Evolutionary conservation across 2,329 filamentous ascomycete species (phyloP).

Genomic region (Sporothrix humicola): DNA sequence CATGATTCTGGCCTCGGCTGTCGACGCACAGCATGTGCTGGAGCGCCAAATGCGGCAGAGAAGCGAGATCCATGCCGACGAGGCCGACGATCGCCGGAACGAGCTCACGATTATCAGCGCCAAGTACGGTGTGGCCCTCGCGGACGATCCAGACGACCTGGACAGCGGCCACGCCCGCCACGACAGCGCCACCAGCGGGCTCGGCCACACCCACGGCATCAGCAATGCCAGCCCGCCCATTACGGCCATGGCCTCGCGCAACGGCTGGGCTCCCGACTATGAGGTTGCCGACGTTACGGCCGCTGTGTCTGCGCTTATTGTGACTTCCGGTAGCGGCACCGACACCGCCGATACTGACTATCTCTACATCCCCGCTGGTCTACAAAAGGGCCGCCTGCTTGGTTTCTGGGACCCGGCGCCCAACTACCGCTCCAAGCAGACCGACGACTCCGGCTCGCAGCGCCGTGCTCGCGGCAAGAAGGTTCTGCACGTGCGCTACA

Average conservation of each 20-base stretch:
- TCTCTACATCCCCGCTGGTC: constrained; percentile 49
- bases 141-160: constrained; percentile 32
- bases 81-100: constrained; percentile 33
- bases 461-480: constrained; percentile 45
- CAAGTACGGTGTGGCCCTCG: constrained; percentile 51
- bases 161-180: constrained; percentile 39
- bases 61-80: neutral
- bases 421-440: constrained; percentile 32
- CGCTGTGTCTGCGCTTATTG: constrained; percentile 53
- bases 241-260: constrained; percentile 42
- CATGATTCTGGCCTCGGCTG: constrained; percentile 50
- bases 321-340: constrained; percentile 40
- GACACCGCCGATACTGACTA: constrained; percentile 30
- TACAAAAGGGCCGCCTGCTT: constrained; percentile 53
- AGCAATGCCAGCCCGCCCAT: constrained; percentile 33
- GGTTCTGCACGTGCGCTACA: constrained; percentile 54
- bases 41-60: constrained; percentile 42
- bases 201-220: neutral
- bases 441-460: neutral
- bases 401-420: constrained; percentile 61
- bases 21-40: constrained; percentile 48
- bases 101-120: constrained; percentile 57
- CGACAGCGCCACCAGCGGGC: constrained; percentile 16
- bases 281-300: constrained; percentile 58
- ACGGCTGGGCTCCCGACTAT: constrained; percentile 41